Evolutionary conservation across 441 rosid genomes (phyloP).

Genomic region (Francoa sonchifolia): DNA sequence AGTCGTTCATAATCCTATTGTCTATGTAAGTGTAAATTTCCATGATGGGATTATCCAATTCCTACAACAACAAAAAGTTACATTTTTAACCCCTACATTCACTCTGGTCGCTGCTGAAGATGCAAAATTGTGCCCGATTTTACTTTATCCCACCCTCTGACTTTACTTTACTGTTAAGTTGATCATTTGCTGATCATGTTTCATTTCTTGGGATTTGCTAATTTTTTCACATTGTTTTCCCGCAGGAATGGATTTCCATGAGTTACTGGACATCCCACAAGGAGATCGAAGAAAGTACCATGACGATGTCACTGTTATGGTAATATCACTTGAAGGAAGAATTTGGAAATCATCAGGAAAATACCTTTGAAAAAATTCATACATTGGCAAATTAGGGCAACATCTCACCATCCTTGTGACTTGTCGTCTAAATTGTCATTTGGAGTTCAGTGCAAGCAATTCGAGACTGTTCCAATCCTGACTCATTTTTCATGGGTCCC

Average conservation of each 20-base stretch:
- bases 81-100: too few relatives aligned
- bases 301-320: slow-evolving; percentile 89
- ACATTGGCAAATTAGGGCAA: background rate
- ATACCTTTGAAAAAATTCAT: slow-evolving; percentile 35
- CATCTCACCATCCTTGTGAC: too few relatives aligned
- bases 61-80: too few relatives aligned
- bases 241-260: slow-evolving; percentile 84
- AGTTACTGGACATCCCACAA: slow-evolving; percentile 81
- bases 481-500: slow-evolving; percentile 19
- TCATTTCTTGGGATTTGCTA: background rate
- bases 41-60: too few relatives aligned
- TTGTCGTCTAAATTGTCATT: slow-evolving; percentile 8
- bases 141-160: too few relatives aligned
- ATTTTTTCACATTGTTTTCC: slow-evolving; percentile 2
- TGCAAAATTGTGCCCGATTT: background rate
- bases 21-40: too few relatives aligned
- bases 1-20: too few relatives aligned
- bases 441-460: slow-evolving; percentile 9
- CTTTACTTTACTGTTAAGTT: background rate
- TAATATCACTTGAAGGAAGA: slow-evolving; percentile 87
- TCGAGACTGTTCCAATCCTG: slow-evolving; percentile 7
- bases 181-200: background rate
- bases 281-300: slow-evolving; percentile 94
- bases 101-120: background rate
- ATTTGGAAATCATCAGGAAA: slow-evolving; percentile 97